Percentiles rank a stretch among this genome's conserved stretches.
phyloP scores from a whole-genome alignment of 495 filamentous ascomycete species.

The Penicillium daleae region DNA sequence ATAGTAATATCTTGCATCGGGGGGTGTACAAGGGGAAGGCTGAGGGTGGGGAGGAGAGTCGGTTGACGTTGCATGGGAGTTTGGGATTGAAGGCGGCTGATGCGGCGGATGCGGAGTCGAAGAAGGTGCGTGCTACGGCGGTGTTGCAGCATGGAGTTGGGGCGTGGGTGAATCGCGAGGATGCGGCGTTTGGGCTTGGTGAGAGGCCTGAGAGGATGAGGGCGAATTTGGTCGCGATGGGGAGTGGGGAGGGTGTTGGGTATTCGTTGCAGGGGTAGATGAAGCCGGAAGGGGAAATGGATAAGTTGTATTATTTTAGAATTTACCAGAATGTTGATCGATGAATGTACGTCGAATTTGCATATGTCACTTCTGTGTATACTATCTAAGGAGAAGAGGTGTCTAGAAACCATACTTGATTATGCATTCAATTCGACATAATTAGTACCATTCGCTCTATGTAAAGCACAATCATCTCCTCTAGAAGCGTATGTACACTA shows the following conservation, averaged over 20 bases:
- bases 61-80: constrained; percentile 82
- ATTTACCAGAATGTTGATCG: not conserved
- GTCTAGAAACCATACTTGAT: not conserved
- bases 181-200: constrained; percentile 57
- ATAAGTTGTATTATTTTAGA: not conserved
- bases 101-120: constrained; percentile 38
- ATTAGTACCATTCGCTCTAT: not conserved
- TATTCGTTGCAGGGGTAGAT: constrained; percentile 52
- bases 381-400: not conserved
- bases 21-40: constrained; percentile 64
- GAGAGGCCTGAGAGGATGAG: constrained; percentile 55
- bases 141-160: constrained; percentile 87
- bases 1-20: constrained; percentile 85
- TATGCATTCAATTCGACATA: not conserved
- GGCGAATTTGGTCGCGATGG: constrained; percentile 61
- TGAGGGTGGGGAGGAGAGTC: constrained; percentile 53
- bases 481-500: not conserved
- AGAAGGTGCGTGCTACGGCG: constrained; percentile 66
- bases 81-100: constrained; percentile 62
- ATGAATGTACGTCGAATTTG: not conserved
- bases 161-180: constrained; percentile 64
- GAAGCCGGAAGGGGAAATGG: not conserved
- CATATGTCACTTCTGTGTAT: not conserved
- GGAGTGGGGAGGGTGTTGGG: constrained; percentile 61
- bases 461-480: not conserved